Base-by-base conservation (phyloP, 805 yeast genomes). In the Saturnispora mendoncae region DNA sequence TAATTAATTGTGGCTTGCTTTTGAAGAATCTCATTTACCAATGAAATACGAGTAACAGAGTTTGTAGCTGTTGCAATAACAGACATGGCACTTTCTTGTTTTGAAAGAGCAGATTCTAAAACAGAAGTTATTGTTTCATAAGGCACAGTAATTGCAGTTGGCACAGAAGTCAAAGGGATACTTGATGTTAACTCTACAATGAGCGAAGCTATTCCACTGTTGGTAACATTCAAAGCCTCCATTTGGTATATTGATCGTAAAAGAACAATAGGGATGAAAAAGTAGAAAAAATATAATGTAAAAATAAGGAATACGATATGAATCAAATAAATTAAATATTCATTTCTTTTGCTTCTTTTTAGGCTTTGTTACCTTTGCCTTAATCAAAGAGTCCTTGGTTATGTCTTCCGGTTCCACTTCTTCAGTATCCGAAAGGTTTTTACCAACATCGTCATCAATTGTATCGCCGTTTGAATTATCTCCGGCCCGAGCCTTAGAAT, bases 381-480 rank as follows among this genome's bases (percentile, higher is more conserved):
- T 78, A 53, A 80, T 76, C 49, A 78, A 68, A 54, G 73, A 76
- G 53, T 80, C 85, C 65, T 76, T 78, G 50, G 71, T 69, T 15
- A 71, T 53, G 33, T 62, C 66, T 3, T 63, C 74, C 19, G 54
- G 60, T 4, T 64, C 68, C n/a, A 62, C 70, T 20, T 57, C 66
- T 14, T 64, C 69, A 15, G 66, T 74, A 8, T 37, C 36, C 3
- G 38, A 29, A 67, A 67, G 24, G 6, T 33, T 21, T 18, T 39
- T 39, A 7, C 32, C 42, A 4, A 24, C 55, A 42, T 75, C 79
- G 43, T 77, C 85, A 20, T 73, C 78, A 31, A 81, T 69, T 2
- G 80, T 86, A 45, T 80, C 90, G 32, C 81, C 94, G 38, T 68
- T 67, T 52, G 80, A 25, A 24, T 13, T 17, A 6, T 19, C 19